These are phyloP conservation scores for Balakata baccata DNA, from an alignment of 345 rosid species.

Conservation along the genomic window DNA sequence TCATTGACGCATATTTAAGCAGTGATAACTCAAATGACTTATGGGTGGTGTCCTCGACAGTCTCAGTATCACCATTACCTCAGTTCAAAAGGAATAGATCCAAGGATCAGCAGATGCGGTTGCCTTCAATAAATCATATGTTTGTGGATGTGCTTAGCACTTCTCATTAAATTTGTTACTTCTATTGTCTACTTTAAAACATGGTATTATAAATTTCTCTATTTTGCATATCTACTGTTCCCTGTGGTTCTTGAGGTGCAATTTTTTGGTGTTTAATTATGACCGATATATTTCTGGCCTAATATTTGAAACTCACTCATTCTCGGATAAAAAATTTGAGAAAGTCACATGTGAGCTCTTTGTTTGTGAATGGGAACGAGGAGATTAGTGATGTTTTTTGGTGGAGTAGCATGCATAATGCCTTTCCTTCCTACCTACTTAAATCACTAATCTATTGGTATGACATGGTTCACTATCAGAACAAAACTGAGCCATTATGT, in stretches of 20 bases:
- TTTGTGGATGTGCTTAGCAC: slow-evolving; percentile 65
- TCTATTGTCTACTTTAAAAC: slow-evolving; percentile 25
- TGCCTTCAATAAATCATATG: slow-evolving; percentile 56
- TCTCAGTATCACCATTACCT: slow-evolving; percentile 45
- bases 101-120: slow-evolving; percentile 62
- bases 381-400: not conserved
- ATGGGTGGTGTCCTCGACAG: slow-evolving; percentile 48
- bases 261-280: slow-evolving; percentile 19
- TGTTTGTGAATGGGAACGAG: slow-evolving; percentile 19
- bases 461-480: not conserved
- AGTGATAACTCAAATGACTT: slow-evolving; percentile 58
- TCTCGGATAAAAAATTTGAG: slow-evolving; percentile 1
- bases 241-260: slow-evolving; percentile 22
- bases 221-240: slow-evolving; percentile 11
- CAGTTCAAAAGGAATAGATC: slow-evolving; percentile 58
- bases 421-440: not conserved
- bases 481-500: not conserved
- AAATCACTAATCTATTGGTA: not conserved
- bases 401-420: too few species aligned
- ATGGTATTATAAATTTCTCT: slow-evolving; percentile 24
- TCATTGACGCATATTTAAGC: slow-evolving; percentile 56
- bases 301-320: slow-evolving; percentile 16
- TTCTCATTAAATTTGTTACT: slow-evolving; percentile 47
- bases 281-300: slow-evolving; percentile 19
- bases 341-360: slow-evolving; percentile 10